phyloP scores from a whole-genome alignment of 441 rosid genomes.

The Isatis lusitanica region DNA sequence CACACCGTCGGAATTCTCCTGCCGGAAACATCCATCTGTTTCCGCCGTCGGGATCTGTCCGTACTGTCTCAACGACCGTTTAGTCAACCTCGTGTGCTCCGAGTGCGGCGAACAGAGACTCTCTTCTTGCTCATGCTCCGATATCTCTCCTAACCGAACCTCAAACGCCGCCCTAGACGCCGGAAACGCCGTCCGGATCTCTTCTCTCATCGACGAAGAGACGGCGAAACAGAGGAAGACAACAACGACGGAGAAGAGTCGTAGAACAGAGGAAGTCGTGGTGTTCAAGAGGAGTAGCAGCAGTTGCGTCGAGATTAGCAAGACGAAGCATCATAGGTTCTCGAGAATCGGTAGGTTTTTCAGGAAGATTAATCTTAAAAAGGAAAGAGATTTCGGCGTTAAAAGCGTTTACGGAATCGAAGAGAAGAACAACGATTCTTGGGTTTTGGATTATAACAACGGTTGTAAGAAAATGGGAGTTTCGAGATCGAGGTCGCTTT shows the following conservation, averaged over 20 bases:
- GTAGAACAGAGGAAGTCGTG: conserved; percentile 53
- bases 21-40: conserved; percentile 80
- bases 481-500: conserved; percentile 88
- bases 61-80: conserved; percentile 86
- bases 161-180: conserved; percentile 67
- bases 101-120: conserved; percentile 95
- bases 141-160: conserved; percentile 61
- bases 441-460: conserved; percentile 68
- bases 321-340: conserved; percentile 56
- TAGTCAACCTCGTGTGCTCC: conserved; percentile 77
- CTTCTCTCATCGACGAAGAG: conserved; percentile 70
- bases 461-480: conserved; percentile 46
- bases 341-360: conserved; percentile 81
- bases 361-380: conserved; percentile 51
- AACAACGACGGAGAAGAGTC: conserved; percentile 23
- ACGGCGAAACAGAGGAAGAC: conserved; percentile 35
- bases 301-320: conserved; percentile 78
- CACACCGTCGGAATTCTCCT: conserved; percentile 60
- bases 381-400: conserved; percentile 41
- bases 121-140: conserved; percentile 92
- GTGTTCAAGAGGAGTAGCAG: conserved; percentile 80
- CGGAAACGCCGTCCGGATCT: conserved; percentile 72
- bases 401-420: conserved; percentile 31
- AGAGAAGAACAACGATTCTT: conserved; percentile 59
- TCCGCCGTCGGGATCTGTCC: conserved; percentile 84